Percentiles rank a stretch among this genome's conserved stretches.
phyloP scores from a whole-genome alignment of 257 asterid genomes.

The Solanum piurae region DNA sequence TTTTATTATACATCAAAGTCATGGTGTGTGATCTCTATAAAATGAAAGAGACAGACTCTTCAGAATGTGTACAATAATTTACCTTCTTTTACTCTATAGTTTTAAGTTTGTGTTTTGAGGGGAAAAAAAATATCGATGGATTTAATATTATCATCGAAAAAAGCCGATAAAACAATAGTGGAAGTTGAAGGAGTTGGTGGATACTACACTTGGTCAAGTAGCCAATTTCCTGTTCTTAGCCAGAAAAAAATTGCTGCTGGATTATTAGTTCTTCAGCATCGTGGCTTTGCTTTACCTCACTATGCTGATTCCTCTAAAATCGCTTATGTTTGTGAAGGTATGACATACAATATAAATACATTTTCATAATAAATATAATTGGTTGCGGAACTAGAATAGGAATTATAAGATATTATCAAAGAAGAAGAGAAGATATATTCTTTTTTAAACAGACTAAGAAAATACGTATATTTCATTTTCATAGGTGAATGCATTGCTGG shows the following conservation, averaged over 20 bases:
- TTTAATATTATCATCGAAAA: conserved; percentile 16
- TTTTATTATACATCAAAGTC: not conserved
- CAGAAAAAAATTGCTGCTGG: conserved; percentile 31
- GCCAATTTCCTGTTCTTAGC: conserved; percentile 6
- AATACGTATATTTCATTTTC: too few relatives aligned
- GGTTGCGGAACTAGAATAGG: too few relatives aligned
- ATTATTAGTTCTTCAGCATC: conserved; percentile 22
- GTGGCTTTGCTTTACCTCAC: conserved; percentile 45
- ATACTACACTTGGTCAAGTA: conserved; percentile 30
- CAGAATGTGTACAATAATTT: not conserved
- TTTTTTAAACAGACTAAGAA: too few relatives aligned
- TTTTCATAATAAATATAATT: too few relatives aligned
- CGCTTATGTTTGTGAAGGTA: conserved; percentile 34
- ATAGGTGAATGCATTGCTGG: conserved; percentile 9
- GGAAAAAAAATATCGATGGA: conserved; percentile 6
- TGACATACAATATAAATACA: not conserved
- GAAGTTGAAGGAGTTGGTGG: conserved; percentile 32
- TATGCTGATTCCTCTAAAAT: conserved; percentile 26
- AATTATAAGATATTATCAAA: too few relatives aligned
- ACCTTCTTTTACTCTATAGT: not conserved
- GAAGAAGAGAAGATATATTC: too few relatives aligned
- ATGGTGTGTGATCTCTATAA: not conserved
- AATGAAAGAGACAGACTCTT: not conserved
- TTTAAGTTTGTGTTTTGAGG: not conserved
- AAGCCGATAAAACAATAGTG: conserved; percentile 14